Base-by-base conservation (phyloP, 2,329 filamentous ascomycete species). In the Neonectria ditissima region DNA sequence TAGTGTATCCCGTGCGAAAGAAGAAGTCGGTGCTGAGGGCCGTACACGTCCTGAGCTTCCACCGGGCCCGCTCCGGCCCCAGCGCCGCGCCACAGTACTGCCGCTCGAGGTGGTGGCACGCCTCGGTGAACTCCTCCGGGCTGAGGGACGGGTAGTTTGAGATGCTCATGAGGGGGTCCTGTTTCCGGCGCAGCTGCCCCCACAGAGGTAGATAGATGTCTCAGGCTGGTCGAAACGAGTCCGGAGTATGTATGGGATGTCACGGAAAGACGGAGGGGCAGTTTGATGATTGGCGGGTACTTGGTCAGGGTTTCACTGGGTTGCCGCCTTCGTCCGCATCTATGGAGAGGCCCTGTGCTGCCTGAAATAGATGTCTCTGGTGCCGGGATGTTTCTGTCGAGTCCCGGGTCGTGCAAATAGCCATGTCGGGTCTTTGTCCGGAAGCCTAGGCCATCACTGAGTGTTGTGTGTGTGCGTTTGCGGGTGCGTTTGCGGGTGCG, bases 61-160 rank as follows among this genome's bases (percentile, higher is more conserved):
- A 89, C 62, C 80, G 80, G 65, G 78, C 80, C 59, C 87, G 83
- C 39, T 85, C 71, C 7, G 82, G 80, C 2, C 87, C 89, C 3
- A 89, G 80, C 34, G 80, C 87, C 57, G 85, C 87, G 73, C 82
- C 85, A 61, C 85, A 82, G 75, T 90, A 91, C 65, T 77, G 82
- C 39, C 83, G 80, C 66, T 90, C 88, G 22, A 91, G 81, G 58
- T 86, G 81, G 69, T 90, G 86, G 76, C 91, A 92, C 58, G 84
- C 86, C 72, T 88, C 84, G 56, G 86, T 78, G 67, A 93, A 93
- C 73, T 92, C 90, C 43, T 87, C 83, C 11, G 79, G 72, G 11
- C 79, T 85, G 28, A 93, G 82, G 62, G 85, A 86, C 7, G 91
- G 91, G 73, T 90, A 93, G 54, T 82, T 79, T 62, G 77, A 70